Conservation (phyloP, 345 rosid species). For the Pugionium cornutum region DNA sequence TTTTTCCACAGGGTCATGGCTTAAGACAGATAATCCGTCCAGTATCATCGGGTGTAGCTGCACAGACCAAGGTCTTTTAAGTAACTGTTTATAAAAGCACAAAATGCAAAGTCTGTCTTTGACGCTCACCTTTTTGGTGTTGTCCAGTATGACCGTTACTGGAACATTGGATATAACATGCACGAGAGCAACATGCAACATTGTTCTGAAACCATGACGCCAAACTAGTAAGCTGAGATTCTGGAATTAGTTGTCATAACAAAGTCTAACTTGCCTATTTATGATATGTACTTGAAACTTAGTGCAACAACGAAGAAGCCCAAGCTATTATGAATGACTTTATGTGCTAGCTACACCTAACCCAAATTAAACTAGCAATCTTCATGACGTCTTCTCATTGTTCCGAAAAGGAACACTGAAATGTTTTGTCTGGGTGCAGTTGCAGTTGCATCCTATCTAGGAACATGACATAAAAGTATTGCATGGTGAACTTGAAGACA, state of each 20-base stretch:
- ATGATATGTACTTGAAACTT: conserved; percentile 20
- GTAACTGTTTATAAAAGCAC: conserved; percentile 22
- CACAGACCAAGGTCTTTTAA: conserved; percentile 23
- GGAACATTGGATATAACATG: conserved; percentile 75
- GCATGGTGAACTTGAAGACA: background rate
- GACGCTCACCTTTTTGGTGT: conserved; percentile 66
- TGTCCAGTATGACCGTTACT: conserved; percentile 56
- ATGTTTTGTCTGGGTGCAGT: background rate
- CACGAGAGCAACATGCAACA: conserved; percentile 63
- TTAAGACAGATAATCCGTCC: conserved; percentile 61
- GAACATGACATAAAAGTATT: background rate
- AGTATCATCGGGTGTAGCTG: conserved; percentile 70
- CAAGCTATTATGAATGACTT: background rate
- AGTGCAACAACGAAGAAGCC: conserved; percentile 12
- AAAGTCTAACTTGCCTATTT: conserved; percentile 3
- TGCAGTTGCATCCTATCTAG: background rate
- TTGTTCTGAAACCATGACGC: conserved; percentile 51
- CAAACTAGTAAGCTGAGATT: conserved; percentile 28
- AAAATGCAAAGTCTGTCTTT: conserved; percentile 17
- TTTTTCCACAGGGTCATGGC: conserved; percentile 52
- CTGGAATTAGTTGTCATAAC: background rate
- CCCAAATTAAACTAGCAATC: conserved; percentile 12
- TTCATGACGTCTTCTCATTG: background rate
- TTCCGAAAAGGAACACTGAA: background rate
- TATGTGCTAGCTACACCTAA: background rate